A percentile compares a stretch with the other conserved stretches of the same genome.
These are phyloP conservation scores for Microbotryum lychnidis-dioicae DNA, from an alignment of 1,284 basidiomycete genomes.

Conservation along the genomic window DNA sequence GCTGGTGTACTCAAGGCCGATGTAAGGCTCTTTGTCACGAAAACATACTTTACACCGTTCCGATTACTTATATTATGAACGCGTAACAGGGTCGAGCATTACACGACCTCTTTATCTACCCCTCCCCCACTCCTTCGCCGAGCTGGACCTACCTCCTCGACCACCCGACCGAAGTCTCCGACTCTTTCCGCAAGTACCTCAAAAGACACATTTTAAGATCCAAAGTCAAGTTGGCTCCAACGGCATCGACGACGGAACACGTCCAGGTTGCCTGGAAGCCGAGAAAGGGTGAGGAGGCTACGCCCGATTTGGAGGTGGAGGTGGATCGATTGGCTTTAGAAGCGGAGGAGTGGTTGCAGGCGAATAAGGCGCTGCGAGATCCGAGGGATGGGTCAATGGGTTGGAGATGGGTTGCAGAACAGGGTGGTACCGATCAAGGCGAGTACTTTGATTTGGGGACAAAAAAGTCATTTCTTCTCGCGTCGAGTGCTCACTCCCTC, in stretches of 20 bases:
- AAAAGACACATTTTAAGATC: conserved; percentile 81
- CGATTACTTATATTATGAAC: neutral
- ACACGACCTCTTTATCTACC: conserved; percentile 79
- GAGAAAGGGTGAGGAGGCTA: conserved; percentile 48
- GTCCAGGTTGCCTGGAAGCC: conserved; percentile 48
- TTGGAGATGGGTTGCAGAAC: conserved; percentile 45
- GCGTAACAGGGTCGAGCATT: conserved; percentile 69
- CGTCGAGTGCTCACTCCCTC: neutral
- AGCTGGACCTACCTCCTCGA: conserved; percentile 48
- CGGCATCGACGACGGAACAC: conserved; percentile 58
- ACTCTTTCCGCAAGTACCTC: conserved; percentile 56
- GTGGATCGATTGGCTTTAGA: conserved; percentile 18
- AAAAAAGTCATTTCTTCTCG: neutral
- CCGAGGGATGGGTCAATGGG: conserved; percentile 71
- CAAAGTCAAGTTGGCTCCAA: conserved; percentile 75
- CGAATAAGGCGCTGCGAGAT: conserved; percentile 48
- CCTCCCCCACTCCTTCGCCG: conserved; percentile 35
- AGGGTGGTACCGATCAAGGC: neutral
- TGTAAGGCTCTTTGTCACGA: conserved; percentile 45
- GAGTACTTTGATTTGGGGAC: neutral
- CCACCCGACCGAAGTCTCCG: conserved; percentile 50
- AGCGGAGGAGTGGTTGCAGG: conserved; percentile 34
- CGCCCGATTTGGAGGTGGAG: conserved; percentile 55
- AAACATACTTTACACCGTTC: neutral
- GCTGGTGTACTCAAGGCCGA: conserved; percentile 79